Evolutionary conservation across 306 rosid genomes (phyloP), one percentile per base, ranked within the genome.

Genomic region (Dryas drummondii): DNA sequence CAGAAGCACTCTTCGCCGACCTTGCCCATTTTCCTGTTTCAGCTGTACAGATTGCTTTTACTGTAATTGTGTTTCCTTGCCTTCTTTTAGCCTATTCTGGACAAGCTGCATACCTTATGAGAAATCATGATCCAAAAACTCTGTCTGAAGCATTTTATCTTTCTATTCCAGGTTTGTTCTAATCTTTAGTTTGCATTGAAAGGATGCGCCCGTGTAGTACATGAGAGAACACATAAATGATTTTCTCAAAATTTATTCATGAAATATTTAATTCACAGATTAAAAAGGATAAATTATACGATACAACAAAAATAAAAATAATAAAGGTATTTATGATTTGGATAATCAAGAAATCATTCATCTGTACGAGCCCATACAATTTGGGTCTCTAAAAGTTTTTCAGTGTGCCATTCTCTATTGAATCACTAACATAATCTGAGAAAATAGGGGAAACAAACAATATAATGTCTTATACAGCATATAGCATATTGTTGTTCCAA

Each of bases 1-100:
- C 99, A 2, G 99, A 96, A 84, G 99, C 99, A 56, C 92, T 96
- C 66, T 96, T 96, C 63, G 99, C 99, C 0, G 99, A 96, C 81
- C 89, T 96, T 57, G 83, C 96, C 74, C 90, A 96, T 89, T 96
- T 92, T 82, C 99, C 98, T n/a, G 97, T 96, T 85, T 82, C 93
- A 52, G 94, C 98, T 55, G 88, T 96, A 76, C 99, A 96, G 84
- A 80, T 96, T 77, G 99, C 99, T 62, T 96, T 96, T 80, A 90
- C 96, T 63, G 82, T 85, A 70, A 78, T 96, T 58, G 99, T 96
- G 85, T 96, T 96, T 83, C 99, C 99, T 62, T 92, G 96, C 85
- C 99, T 96, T 79, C 99, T 96, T 71, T 80, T 87, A 69, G 98
- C 99, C 13, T 96, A 96, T 78, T 86, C 93, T 74, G 99, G 99